Percentiles rank a stretch among this genome's conserved stretches.
Conservation (phyloP, 2,329 filamentous ascomycete species). For the Shiraia sp. region DNA sequence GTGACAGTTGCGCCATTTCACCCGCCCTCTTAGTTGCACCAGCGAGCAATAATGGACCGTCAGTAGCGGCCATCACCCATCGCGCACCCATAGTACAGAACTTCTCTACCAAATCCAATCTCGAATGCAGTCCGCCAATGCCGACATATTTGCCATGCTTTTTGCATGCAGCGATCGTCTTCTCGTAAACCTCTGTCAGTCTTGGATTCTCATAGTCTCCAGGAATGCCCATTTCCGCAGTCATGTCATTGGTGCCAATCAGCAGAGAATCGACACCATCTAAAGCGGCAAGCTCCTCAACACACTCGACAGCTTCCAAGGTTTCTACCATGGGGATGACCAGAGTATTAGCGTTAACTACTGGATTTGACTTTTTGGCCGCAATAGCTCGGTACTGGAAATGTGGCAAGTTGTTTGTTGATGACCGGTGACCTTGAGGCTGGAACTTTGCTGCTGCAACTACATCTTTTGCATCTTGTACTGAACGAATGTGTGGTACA, state of each 20-base stretch:
- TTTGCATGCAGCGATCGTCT: constrained; percentile 48
- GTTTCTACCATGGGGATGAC: constrained; percentile 53
- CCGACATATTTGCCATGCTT: constrained; percentile 48
- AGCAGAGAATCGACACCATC: constrained; percentile 51
- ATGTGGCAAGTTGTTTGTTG: constrained; percentile 43
- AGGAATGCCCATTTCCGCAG: constrained; percentile 50
- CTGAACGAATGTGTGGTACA: constrained; percentile 47
- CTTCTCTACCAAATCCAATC: constrained; percentile 49
- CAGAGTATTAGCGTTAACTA: constrained; percentile 43
- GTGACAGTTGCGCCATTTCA: constrained; percentile 14
- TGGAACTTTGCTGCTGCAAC: constrained; percentile 46
- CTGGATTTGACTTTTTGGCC: constrained; percentile 40
- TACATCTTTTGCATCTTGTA: constrained; percentile 44
- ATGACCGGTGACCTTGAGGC: constrained; percentile 44
- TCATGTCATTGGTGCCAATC: constrained; percentile 52
- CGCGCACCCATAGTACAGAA: constrained; percentile 46
- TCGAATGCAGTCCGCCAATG: constrained; percentile 47
- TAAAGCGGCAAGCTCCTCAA: constrained; percentile 47
- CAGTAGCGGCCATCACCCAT: constrained; percentile 45
- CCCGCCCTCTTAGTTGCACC: constrained; percentile 43
- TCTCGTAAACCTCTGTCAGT: constrained; percentile 28
- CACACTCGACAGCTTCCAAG: constrained; percentile 42
- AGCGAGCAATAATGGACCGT: constrained; percentile 43
- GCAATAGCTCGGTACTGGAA: constrained; percentile 43
- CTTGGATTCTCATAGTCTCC: constrained; percentile 46